A percentile compares a stretch with the other conserved stretches of the same genome.
These are phyloP conservation scores for Alternaria ethzedia DNA, from an alignment of 2,329 filamentous ascomycete genomes.

Conservation along the genomic window DNA sequence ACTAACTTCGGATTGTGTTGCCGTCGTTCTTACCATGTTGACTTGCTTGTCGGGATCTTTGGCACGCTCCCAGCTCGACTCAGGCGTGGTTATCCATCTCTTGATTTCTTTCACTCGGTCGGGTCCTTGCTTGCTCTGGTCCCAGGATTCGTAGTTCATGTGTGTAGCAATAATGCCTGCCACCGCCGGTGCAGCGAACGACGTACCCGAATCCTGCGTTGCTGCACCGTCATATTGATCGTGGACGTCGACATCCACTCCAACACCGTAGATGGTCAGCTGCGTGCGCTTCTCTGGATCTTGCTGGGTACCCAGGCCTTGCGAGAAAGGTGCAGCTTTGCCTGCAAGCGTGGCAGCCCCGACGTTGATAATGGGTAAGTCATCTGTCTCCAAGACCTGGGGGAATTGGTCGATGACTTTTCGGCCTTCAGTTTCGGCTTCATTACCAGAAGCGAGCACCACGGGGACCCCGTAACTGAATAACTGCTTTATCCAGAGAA, in stretches of 20 bases:
- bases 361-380: conserved; percentile 1
- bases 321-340: background rate
- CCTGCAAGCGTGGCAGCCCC: background rate
- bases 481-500: background rate
- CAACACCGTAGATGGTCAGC: background rate
- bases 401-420: background rate
- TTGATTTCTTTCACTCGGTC: background rate
- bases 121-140: background rate
- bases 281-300: background rate
- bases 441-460: background rate
- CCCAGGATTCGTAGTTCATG: background rate
- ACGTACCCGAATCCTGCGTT: background rate
- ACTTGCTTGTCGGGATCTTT: background rate
- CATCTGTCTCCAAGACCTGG: background rate
- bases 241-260: background rate
- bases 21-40: background rate
- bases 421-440: background rate
- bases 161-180: background rate
- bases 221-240: background rate
- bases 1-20: background rate
- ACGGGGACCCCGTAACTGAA: background rate
- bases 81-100: background rate
- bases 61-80: background rate
- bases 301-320: background rate
- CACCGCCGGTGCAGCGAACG: background rate